Evolutionary conservation across 768 basidiomycete genomes (phyloP).

Genomic region (Gelatoporia subvermispora): DNA sequence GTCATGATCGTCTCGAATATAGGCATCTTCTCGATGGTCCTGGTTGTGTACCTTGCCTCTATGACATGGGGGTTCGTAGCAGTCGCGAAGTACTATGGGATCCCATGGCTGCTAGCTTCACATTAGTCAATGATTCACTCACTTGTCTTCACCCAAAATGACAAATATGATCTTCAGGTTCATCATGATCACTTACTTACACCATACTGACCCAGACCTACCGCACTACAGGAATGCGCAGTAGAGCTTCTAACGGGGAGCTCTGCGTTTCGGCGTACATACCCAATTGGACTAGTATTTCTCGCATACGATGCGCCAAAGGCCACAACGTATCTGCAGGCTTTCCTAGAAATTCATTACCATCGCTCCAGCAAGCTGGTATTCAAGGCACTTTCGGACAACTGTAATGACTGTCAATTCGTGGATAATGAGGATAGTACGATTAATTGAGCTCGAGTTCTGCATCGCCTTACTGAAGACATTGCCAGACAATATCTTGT

Average conservation of each 20-base stretch:
- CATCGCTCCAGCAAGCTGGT: background rate
- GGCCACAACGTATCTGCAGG: background rate
- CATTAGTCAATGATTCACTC: constrained; percentile 12
- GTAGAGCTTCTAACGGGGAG: constrained; percentile 55
- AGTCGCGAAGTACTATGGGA: constrained; percentile 27
- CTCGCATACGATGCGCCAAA: background rate
- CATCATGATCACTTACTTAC: constrained; percentile 59
- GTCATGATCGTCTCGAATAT: constrained; percentile 52
- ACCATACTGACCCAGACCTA: constrained; percentile 51
- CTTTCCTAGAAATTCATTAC: background rate
- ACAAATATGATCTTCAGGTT: constrained; percentile 36
- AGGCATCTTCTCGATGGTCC: constrained; percentile 47
- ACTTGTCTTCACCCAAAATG: no score
- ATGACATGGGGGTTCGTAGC: constrained; percentile 31
- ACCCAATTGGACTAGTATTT: background rate
- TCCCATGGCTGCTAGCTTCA: constrained; percentile 43
- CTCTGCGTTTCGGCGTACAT: constrained; percentile 11
- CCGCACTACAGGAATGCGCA: constrained; percentile 48
- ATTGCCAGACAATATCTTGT: background rate
- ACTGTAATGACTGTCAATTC: background rate
- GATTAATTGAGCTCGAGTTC: background rate
- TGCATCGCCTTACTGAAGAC: background rate
- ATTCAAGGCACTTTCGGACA: background rate
- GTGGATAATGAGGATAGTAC: background rate
- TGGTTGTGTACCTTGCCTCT: constrained; percentile 32